Conservation (phyloP, 2,329 filamentous ascomycete genomes). For the Mycosphaerella sp. region DNA sequence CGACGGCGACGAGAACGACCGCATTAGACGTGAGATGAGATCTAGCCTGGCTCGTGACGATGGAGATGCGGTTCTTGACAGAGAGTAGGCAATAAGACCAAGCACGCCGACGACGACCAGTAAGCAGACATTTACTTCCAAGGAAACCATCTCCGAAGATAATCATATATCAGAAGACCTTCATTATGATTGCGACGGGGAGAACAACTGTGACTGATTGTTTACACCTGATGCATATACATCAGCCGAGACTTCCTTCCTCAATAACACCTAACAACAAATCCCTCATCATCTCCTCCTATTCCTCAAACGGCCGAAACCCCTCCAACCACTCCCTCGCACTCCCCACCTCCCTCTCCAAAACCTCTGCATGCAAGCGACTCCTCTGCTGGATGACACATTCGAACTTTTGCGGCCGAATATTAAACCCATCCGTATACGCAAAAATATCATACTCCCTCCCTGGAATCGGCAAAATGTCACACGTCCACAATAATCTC, state of each 20-base stretch:
- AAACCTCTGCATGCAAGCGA: neutral
- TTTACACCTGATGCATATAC: too few relatives aligned
- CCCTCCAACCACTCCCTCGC: neutral
- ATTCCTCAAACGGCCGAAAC: neutral
- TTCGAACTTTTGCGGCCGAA: neutral
- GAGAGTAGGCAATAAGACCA: too few relatives aligned
- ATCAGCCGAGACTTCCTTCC: too few relatives aligned
- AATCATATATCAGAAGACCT: too few relatives aligned
- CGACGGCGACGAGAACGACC: neutral
- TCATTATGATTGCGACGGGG: too few relatives aligned
- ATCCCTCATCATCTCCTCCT: neutral
- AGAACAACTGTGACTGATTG: too few relatives aligned
- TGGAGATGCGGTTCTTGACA: neutral
- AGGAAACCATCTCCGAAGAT: too few relatives aligned
- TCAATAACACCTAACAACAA: neutral
- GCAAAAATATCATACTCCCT: neutral
- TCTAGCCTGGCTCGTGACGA: neutral
- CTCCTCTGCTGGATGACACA: neutral
- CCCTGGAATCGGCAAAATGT: constrained; percentile 31
- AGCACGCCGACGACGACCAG: too few relatives aligned
- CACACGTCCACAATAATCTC: constrained; percentile 43
- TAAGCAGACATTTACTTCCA: too few relatives aligned
- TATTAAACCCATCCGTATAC: neutral
- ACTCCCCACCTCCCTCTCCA: neutral
- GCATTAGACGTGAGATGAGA: neutral